Percentiles rank a stretch among this genome's conserved stretches.
phyloP scores from a whole-genome alignment of 306 rosid species.

The Oxytropis ochrocephala region DNA sequence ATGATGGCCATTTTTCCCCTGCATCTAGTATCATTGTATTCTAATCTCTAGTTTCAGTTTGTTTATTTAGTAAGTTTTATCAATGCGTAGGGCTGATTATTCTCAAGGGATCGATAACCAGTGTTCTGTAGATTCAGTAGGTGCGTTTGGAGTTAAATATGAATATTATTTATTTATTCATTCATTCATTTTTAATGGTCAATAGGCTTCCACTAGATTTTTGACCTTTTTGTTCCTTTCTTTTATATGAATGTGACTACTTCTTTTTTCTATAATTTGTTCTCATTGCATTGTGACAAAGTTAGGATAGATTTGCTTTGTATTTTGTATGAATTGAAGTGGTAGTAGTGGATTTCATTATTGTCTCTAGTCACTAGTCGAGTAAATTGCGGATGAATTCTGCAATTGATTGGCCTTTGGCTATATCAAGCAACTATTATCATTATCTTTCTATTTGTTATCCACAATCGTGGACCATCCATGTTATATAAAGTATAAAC shows the following conservation, averaged over 20 bases:
- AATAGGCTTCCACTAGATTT: background rate
- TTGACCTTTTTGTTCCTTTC: background rate
- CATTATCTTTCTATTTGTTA: background rate
- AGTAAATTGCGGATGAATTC: conserved; percentile 20
- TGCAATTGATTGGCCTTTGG: conserved; percentile 25
- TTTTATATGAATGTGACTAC: background rate
- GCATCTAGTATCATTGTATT: background rate
- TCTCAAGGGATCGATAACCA: too few species aligned
- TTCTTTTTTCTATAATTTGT: background rate
- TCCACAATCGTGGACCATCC: conserved; percentile 16
- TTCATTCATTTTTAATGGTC: background rate
- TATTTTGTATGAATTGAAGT: background rate
- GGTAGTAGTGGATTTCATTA: background rate
- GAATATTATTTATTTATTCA: background rate
- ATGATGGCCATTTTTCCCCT: background rate
- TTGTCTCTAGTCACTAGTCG: background rate
- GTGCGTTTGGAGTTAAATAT: background rate
- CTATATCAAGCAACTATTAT: conserved; percentile 5
- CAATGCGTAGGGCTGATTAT: too few species aligned
- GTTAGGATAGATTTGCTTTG: background rate
- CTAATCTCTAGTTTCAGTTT: too few species aligned
- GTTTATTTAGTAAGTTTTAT: too few species aligned
- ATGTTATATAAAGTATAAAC: background rate
- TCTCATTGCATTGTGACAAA: conserved; percentile 11
- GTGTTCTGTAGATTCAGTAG: background rate